Evolutionary conservation across 441 rosid species (phyloP).

Genomic region (Pelargonium australe): DNA sequence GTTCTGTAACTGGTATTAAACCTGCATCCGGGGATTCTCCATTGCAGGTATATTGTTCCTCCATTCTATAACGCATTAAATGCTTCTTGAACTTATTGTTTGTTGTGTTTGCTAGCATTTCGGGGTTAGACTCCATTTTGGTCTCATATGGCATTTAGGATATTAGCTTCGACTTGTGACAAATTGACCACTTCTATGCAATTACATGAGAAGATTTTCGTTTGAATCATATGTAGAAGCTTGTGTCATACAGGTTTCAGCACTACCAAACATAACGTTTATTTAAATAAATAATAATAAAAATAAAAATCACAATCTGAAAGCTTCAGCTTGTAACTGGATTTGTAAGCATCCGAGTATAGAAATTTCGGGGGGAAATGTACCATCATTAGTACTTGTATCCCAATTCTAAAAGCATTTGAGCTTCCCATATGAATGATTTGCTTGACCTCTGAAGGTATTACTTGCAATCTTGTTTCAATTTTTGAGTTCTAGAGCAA

Average conservation of each 20-base stretch:
- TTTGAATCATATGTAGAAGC: too few species aligned
- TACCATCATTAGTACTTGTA: background rate
- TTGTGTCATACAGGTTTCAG: background rate
- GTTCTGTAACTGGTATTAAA: constrained; percentile 91
- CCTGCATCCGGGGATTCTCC: constrained; percentile 93
- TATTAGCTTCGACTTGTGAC: background rate
- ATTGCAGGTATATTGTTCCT: constrained; percentile 50
- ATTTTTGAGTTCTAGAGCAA: background rate
- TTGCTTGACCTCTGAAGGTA: background rate
- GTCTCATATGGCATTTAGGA: background rate
- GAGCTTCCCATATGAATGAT: background rate
- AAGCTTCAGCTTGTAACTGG: background rate
- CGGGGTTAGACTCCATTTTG: background rate
- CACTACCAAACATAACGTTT: background rate
- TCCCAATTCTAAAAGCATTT: background rate
- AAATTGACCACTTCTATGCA: background rate
- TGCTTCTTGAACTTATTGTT: background rate
- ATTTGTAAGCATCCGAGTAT: background rate
- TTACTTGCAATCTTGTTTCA: too few species aligned
- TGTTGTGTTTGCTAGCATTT: background rate
- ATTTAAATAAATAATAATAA: too few species aligned
- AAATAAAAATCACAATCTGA: background rate
- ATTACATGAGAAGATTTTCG: too few species aligned
- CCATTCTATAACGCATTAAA: background rate
- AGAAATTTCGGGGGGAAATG: background rate